These are phyloP conservation scores for Entrophospora sp. DNA, from an alignment of 192 early-diverging fungal species.

Conservation along the genomic window DNA sequence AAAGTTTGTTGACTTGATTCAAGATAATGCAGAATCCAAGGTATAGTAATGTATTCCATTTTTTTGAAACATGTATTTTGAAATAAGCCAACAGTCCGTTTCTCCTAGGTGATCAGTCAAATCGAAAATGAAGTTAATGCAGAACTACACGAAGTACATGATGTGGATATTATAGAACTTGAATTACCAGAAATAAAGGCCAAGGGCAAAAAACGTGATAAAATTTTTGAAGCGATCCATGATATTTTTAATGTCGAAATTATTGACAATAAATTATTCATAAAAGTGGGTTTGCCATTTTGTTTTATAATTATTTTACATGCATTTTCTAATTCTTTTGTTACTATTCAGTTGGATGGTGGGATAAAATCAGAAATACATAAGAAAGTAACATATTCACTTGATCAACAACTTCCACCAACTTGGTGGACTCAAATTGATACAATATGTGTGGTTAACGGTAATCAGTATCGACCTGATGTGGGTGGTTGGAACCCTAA, in stretches of 20 bases:
- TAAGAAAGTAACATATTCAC: background rate
- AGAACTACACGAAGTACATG: conserved; percentile 2
- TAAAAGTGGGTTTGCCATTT: conserved; percentile 5
- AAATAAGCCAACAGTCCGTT: background rate
- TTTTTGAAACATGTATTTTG: background rate
- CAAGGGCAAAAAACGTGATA: conserved; percentile 14
- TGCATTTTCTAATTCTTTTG: conserved; percentile 11
- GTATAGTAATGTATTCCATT: conserved; percentile 10
- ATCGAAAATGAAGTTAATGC: conserved; percentile 1
- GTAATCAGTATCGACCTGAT: conserved; percentile 14
- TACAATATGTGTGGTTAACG: background rate
- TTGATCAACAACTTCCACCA: conserved; percentile 3
- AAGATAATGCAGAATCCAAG: conserved; percentile 9
- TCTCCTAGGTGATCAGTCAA: conserved; percentile 10
- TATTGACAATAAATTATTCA: conserved; percentile 14
- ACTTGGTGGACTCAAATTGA: background rate
- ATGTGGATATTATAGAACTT: conserved; percentile 10
- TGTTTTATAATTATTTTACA: conserved; percentile 11
- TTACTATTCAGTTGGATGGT: conserved; percentile 6
- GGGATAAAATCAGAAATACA: background rate
- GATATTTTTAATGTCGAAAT: conserved; percentile 4
- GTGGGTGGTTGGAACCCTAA: background rate
- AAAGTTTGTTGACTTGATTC: conserved; percentile 11
- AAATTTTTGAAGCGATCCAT: conserved; percentile 17
- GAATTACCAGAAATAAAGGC: background rate